phyloP scores from a whole-genome alignment of 176 grass and related monocot genomes.

The Pontederia paniculata region DNA sequence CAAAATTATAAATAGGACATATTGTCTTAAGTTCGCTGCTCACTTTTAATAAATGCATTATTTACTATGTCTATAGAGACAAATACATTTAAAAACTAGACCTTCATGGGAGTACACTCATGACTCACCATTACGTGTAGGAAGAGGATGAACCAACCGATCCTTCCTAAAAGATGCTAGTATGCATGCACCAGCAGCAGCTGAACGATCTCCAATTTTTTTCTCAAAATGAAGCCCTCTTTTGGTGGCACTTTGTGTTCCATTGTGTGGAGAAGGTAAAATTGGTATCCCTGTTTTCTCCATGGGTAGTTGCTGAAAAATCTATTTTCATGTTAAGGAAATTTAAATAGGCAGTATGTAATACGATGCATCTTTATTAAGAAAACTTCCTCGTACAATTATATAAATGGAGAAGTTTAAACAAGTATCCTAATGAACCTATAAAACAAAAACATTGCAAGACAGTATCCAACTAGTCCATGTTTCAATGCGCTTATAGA shows the following conservation, averaged over 20 bases:
- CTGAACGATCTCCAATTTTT: constrained; percentile 31
- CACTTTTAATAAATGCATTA: too few relatives aligned
- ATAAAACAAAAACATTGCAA: too few relatives aligned
- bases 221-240: constrained; percentile 21
- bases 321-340: constrained; percentile 57
- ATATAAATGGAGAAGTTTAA: constrained; percentile 3
- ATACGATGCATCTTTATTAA: constrained; percentile 10
- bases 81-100: constrained; percentile 12
- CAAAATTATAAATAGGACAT: neutral
- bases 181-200: constrained; percentile 39
- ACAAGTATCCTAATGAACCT: neutral
- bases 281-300: constrained; percentile 50
- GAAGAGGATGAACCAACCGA: constrained; percentile 36
- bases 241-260: constrained; percentile 1
- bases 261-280: constrained; percentile 28
- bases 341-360: neutral
- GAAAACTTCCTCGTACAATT: neutral
- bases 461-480: too few relatives aligned
- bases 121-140: constrained; percentile 53
- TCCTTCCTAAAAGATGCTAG: constrained; percentile 50
- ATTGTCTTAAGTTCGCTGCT: too few relatives aligned
- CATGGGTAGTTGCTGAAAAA: constrained; percentile 72
- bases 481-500: too few relatives aligned
- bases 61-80: neutral
- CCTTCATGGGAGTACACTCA: constrained; percentile 8